Base-by-base conservation (phyloP, 2,329 filamentous ascomycete species). In the Sporothrix sp. region DNA sequence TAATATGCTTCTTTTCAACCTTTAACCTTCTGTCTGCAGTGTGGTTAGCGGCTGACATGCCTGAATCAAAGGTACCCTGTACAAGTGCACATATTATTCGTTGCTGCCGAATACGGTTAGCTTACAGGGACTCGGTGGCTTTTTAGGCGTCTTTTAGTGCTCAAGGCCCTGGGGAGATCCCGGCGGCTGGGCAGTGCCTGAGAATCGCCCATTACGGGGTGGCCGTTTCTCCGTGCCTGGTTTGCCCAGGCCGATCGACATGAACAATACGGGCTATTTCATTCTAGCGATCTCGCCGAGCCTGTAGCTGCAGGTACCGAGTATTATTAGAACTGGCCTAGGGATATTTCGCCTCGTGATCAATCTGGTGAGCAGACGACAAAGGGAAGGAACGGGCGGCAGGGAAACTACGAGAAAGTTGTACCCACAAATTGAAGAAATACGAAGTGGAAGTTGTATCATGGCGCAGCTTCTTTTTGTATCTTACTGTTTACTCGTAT, bases 241-340 rank as follows among this genome's bases (percentile, higher is more conserved):
- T 48, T 39, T 39, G 25, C 16, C 16, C 27, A 20, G 33, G 13
- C n/a, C 14, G 32, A 46, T 46, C 43, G 28, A 32, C 32, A 13
- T 11, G 11, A 32, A 23, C 11, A 44, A 33, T 44, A 44, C 42
- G 42, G 40, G 28, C 21, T n/a, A n/a, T n/a, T n/a, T n/a, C n/a
- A n/a, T n/a, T n/a, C n/a, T n/a, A n/a, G n/a, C n/a, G 28, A 33
- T 23, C 23, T 33, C 20, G 18, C n/a, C 18, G 18, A n/a, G 5
- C 14, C 3, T 16, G 20, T 13, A 25, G 27, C 39, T 28, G 23
- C 39, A 40, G 38, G 9, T 7, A 11, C 21, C 14, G 33, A 14
- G 21, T 46, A 46, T 46, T 46, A 46, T 46, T 46, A 46, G 43
- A 46, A 46, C 42, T 4, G 28, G 42, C 11, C 42, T 28, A 30